Conservation (phyloP, 2,329 filamentous ascomycete species). For the Ophiocordyceps sinensis region DNA sequence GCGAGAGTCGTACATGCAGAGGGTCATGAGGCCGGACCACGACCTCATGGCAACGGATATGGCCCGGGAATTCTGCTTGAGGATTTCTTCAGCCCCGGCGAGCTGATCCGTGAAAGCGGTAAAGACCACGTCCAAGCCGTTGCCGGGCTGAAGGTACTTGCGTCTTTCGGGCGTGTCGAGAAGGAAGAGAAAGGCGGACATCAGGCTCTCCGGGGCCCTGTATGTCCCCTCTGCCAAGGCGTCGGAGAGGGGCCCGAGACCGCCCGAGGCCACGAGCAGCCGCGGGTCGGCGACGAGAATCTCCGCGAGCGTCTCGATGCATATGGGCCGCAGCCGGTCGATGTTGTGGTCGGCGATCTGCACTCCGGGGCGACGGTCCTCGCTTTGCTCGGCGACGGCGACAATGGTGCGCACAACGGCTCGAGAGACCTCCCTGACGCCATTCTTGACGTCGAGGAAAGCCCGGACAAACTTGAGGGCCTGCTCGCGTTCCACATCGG, state of each 20-base stretch:
- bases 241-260: conserved; percentile 77
- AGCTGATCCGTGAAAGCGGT: conserved; percentile 82
- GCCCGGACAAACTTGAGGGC: conserved; percentile 91
- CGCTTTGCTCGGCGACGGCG: conserved; percentile 75
- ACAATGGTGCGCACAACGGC: conserved; percentile 81
- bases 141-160: conserved; percentile 72
- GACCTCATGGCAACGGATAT: conserved; percentile 82
- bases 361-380: conserved; percentile 77
- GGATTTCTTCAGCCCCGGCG: conserved; percentile 38
- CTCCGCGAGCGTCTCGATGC: conserved; percentile 83
- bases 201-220: conserved; percentile 79
- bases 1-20: conserved; percentile 79
- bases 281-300: conserved; percentile 76
- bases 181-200: conserved; percentile 76
- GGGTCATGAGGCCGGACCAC: conserved; percentile 80
- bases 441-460: conserved; percentile 90
- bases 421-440: conserved; percentile 73
- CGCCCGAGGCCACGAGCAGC: conserved; percentile 69
- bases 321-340: conserved; percentile 78
- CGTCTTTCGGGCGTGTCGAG: conserved; percentile 72
- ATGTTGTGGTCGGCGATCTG: conserved; percentile 51
- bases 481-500: conserved; percentile 93
- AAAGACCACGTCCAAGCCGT: conserved; percentile 79
- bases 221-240: conserved; percentile 83
- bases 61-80: conserved; percentile 85